phyloP scores from a whole-genome alignment of 1,284 basidiomycete genomes.

The Peniophora sp. region DNA sequence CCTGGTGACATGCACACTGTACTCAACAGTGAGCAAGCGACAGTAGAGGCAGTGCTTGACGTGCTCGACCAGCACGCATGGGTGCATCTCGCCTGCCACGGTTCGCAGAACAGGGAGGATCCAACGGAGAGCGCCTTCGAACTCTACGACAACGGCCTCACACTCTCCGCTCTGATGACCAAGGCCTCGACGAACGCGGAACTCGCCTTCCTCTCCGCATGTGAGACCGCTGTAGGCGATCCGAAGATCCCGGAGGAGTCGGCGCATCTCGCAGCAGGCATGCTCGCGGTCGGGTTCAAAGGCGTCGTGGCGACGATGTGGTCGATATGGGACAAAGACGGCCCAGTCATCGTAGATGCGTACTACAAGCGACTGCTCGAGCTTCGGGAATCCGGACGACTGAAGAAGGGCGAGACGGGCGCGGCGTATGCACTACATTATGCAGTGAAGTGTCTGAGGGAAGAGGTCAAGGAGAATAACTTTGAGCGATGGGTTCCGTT shows the following conservation, averaged over 20 bases:
- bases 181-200: neutral
- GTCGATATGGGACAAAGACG: neutral
- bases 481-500: neutral
- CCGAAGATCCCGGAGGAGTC: neutral
- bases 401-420: neutral
- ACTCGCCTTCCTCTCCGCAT: neutral
- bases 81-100: no score
- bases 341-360: neutral
- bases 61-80: neutral
- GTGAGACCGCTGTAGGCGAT: neutral
- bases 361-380: neutral
- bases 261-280: neutral
- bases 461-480: neutral
- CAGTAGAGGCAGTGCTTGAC: neutral
- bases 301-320: neutral
- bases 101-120: neutral
- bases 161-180: neutral
- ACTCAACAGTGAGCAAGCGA: constrained; percentile 8
- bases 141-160: neutral
- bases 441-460: neutral
- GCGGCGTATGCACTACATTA: neutral
- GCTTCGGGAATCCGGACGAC: neutral
- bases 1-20: constrained; percentile 8
- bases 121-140: constrained; percentile 1
- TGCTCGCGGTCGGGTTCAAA: neutral